Evolutionary conservation across 306 rosid genomes (phyloP).

Genomic region (Medicago arabica): DNA sequence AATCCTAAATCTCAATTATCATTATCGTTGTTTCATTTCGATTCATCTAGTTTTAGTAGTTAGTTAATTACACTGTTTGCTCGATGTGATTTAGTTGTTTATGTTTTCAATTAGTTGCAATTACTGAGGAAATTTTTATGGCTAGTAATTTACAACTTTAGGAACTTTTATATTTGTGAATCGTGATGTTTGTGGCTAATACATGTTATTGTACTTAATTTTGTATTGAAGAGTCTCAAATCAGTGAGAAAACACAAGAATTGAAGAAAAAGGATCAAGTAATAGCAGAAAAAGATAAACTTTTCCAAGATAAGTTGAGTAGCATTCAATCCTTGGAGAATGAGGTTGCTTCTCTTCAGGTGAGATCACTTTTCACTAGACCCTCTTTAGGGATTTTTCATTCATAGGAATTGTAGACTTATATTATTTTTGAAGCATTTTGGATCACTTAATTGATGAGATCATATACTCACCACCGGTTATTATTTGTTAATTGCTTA

Average conservation of each 20-base stretch:
- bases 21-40: background rate
- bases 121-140: background rate
- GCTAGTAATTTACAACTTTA: conserved; percentile 5
- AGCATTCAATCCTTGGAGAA: conserved; percentile 62
- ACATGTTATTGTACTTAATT: conserved; percentile 6
- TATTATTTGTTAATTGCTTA: conserved; percentile 8
- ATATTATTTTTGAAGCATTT: background rate
- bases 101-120: conserved; percentile 4
- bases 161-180: background rate
- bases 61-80: background rate
- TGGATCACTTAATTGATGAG: conserved; percentile 16
- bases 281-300: conserved; percentile 66
- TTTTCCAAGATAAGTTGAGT: conserved; percentile 54
- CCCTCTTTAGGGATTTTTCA: background rate
- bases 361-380: conserved; percentile 38
- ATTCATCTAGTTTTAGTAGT: background rate
- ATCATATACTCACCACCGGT: background rate
- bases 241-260: conserved; percentile 60
- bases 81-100: conserved; percentile 4
- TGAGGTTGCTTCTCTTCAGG: conserved; percentile 84
- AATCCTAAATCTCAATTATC: background rate
- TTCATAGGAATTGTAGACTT: no score
- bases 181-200: conserved; percentile 45
- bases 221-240: conserved; percentile 61
- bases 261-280: conserved; percentile 63